Evolutionary conservation across 371 early-diverging fungal species (phyloP), one percentile per base, ranked within the genome.

Genomic region (Mucor piriformis): DNA sequence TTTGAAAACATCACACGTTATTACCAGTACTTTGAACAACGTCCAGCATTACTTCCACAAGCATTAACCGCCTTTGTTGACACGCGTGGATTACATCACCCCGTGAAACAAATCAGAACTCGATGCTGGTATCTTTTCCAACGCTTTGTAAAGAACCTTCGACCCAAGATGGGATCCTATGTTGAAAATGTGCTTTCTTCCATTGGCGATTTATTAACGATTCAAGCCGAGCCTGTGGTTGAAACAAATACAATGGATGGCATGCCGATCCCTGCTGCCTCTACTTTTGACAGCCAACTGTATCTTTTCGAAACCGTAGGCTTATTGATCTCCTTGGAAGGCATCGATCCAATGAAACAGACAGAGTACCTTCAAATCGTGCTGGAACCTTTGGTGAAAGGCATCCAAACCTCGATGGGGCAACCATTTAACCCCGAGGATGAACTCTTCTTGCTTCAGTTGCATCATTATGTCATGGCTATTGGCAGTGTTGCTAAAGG

Each of bases 301-400:
- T 93, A 91, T 67, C 68, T 96, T 33, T 96, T 94, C 80, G 98
- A 97, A 70, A 88, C 95, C 3, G 94, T 91, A 50, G 95, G 96
- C 21, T 77, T 88, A 56, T 73, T 95, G 66, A 92, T 96, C 64
- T 90, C 97, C 11, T 76, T 88, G 25, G 88, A 90, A 23, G 71
- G 70, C 37, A 77, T 91, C 37, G 83, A 88, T 50, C 76, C 79
- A 15, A 74, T 81, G 55, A 86, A 88, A 53, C 93, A 94, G 71
- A 84, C 86, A 53, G 86, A 90, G 63, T 87, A 89, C 47, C 79
- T 94, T 34, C 83, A 84, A 67, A 86, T 86, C 50, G 84, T 93
- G 33, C 70, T 95, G 55, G 84, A 77, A 38, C 95, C 95, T n/a
- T 78, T 94, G 66, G 83, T 95, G 59, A 74, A 83, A 0, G 87